A percentile compares a stretch with the other conserved stretches of the same genome.
These are phyloP conservation scores for Trametes cubensis DNA, from an alignment of 768 basidiomycete species.

Conservation along the genomic window DNA sequence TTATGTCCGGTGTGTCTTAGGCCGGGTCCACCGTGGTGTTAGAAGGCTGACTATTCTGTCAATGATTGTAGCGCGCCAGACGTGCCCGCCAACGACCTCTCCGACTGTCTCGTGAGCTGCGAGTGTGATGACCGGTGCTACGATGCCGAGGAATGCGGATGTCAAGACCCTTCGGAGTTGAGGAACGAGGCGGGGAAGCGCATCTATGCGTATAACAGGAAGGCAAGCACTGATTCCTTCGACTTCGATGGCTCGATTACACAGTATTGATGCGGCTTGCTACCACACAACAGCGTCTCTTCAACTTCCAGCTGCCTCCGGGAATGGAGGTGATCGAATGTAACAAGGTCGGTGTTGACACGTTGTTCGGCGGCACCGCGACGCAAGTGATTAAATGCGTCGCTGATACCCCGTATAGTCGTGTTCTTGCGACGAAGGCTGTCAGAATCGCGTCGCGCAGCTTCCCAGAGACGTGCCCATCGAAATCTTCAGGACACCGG, in stretches of 20 bases:
- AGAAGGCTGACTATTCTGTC: constrained; percentile 5
- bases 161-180: constrained; percentile 50
- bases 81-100: constrained; percentile 22
- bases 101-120: constrained; percentile 46
- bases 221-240: constrained; percentile 26
- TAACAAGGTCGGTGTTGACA: constrained; percentile 48
- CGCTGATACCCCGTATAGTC: constrained; percentile 26
- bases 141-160: constrained; percentile 44
- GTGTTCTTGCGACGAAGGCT: constrained; percentile 50
- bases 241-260: background rate
- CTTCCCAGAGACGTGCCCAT: constrained; percentile 56
- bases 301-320: constrained; percentile 44
- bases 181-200: constrained; percentile 33
- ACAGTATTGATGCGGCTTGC: background rate
- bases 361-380: background rate
- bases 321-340: constrained; percentile 66
- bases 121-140: constrained; percentile 43
- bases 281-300: constrained; percentile 47
- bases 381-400: background rate
- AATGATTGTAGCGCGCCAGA: constrained; percentile 3
- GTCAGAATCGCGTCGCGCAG: constrained; percentile 66
- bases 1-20: constrained; percentile 49
- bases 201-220: constrained; percentile 47
- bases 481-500: constrained; percentile 65
- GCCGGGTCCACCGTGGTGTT: background rate